phyloP scores from a whole-genome alignment of 2,329 filamentous ascomycete genomes.

The Zopfia rhizophila region DNA sequence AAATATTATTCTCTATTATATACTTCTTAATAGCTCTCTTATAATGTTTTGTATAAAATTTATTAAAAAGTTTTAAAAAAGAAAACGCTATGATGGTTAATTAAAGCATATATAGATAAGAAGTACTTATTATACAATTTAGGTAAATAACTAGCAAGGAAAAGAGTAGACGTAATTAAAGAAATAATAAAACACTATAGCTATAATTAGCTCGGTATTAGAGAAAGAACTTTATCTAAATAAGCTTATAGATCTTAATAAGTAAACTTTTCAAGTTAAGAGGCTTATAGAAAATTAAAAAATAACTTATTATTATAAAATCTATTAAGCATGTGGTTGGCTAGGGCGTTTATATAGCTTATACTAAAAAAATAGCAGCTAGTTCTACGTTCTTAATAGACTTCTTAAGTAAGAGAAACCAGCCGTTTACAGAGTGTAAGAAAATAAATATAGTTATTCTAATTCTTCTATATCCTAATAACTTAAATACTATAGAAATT shows the following conservation, averaged over 20 bases:
- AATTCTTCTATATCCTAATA: slow-evolving; percentile 18
- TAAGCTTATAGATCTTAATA: slow-evolving; percentile 24
- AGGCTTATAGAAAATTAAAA: slow-evolving; percentile 27
- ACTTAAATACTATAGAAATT: slow-evolving; percentile 21
- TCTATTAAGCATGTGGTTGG: slow-evolving; percentile 16
- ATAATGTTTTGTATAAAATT: slow-evolving; percentile 15
- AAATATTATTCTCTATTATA: slow-evolving; percentile 10
- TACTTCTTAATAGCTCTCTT: slow-evolving; percentile 14
- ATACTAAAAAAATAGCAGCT: slow-evolving; percentile 21
- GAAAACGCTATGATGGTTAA: slow-evolving; percentile 16
- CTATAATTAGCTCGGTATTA: slow-evolving; percentile 34
- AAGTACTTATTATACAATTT: slow-evolving; percentile 29
- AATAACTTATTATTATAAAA: slow-evolving; percentile 11
- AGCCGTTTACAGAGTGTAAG: slow-evolving; percentile 13
- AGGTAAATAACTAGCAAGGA: slow-evolving; percentile 36
- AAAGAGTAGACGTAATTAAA: slow-evolving; percentile 34
- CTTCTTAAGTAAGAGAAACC: slow-evolving; percentile 6
- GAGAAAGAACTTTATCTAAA: slow-evolving; percentile 29
- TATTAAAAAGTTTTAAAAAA: slow-evolving; percentile 16
- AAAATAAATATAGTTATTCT: slow-evolving; percentile 5
- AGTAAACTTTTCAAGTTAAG: slow-evolving; percentile 27
- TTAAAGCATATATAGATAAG: neutral
- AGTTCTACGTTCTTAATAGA: slow-evolving; percentile 2
- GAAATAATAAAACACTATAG: slow-evolving; percentile 32
- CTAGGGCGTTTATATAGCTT: slow-evolving; percentile 24